Evolutionary conservation across 2,329 filamentous ascomycete genomes (phyloP).

Genomic region (Aureobasidium musti): DNA sequence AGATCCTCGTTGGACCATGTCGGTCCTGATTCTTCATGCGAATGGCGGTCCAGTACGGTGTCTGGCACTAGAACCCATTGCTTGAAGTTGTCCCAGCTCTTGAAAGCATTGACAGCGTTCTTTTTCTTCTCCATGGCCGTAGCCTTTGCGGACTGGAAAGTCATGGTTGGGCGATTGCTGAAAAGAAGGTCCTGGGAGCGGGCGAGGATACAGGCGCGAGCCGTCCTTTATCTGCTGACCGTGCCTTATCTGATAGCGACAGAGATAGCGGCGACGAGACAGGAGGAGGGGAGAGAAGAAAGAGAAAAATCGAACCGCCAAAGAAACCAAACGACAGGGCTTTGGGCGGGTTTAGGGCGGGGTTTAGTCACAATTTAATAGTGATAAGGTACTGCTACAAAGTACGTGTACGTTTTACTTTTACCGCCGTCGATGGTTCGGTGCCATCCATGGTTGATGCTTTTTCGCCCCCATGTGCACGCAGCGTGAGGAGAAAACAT

Average conservation of each 20-base stretch:
- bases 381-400: not conserved
- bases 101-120: conserved; percentile 32
- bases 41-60: conserved; percentile 34
- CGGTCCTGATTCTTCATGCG: conserved; percentile 31
- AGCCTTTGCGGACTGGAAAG: conserved; percentile 19
- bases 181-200: not conserved
- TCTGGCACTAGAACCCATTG: conserved; percentile 35
- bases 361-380: conserved; percentile 7
- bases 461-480: not conserved
- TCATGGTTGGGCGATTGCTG: conserved; percentile 11
- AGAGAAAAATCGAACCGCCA: not conserved
- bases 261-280: conserved; percentile 25
- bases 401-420: conserved; percentile 23
- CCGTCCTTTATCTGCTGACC: conserved; percentile 25
- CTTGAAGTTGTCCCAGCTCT: conserved; percentile 34
- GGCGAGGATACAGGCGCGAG: conserved; percentile 3
- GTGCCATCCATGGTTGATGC: conserved; percentile 19
- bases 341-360: conserved; percentile 9
- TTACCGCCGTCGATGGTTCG: conserved; percentile 14
- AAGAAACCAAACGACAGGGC: conserved; percentile 1
- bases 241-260: conserved; percentile 25
- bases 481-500: conserved; percentile 2
- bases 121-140: conserved; percentile 30
- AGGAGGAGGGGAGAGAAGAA: conserved; percentile 1
- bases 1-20: conserved; percentile 40